Base-by-base conservation (phyloP, 805 yeast genomes). In the Suhomyces sp. region DNA sequence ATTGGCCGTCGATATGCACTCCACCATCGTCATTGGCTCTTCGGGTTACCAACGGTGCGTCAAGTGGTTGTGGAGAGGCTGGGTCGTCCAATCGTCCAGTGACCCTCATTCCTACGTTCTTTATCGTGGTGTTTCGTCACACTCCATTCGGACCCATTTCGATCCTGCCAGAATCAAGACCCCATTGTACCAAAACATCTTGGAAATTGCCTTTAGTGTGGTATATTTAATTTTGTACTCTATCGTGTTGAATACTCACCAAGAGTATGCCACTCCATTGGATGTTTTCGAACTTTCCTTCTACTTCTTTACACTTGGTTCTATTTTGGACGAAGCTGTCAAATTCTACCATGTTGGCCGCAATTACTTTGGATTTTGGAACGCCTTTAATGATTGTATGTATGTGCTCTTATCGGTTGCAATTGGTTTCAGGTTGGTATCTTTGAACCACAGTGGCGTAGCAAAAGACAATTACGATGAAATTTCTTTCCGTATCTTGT, bases 61-160 rank as follows among this genome's bases (percentile, higher is more conserved):
- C 50, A 79, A 81, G 46, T 88, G 95, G 95, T 59, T 88, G 31
- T 88, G 96, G 96, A 68, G 90, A 38, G 96, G 96, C 19, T 86
- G 95, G 95, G 84, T 88, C 43, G 72, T 84, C 33, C 95, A 87
- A 59, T 75, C 83, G 15, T 76, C 79, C 9, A 58, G 56, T 10
- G 87, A 86, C 52, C 86, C 93, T 5, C 71, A 75, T 16, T 77
- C 79, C 11, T 88, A 83, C 48, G 80, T 77, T 17, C 51, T 81
- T 37, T 86, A 82, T 56, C 74, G 70, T 42, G 79, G 78, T 0
- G 74, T 80, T 10, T 68, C 78, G 1, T 76, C 79, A 16, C 63
- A 78, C 4, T 63, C 70, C 10, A 64, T 84, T 39, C 44, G 60
- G 35, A 58, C 73, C 3, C 96, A 88, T 58, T 86, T 85, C 47